These are phyloP conservation scores for Phialemonium atrogriseum DNA, from an alignment of 2,329 filamentous ascomycete species.

Conservation along the genomic window DNA sequence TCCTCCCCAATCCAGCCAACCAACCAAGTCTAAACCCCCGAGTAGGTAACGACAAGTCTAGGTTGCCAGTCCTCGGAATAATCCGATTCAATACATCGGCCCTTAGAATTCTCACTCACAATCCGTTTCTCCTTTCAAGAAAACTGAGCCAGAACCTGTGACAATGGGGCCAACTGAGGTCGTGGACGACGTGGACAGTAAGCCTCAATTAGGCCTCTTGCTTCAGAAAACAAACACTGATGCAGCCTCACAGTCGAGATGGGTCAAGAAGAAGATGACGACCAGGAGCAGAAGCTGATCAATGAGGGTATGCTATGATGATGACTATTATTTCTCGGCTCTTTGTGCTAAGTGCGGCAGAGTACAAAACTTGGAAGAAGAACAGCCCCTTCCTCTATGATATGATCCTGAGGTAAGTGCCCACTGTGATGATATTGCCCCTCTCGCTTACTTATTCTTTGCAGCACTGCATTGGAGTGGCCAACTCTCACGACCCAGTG, in stretches of 20 bases:
- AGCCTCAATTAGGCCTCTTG: too few relatives aligned
- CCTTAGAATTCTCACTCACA: too few relatives aligned
- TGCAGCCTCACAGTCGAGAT: constrained; percentile 36
- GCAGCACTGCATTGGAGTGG: constrained; percentile 86
- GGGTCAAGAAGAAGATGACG: constrained; percentile 61
- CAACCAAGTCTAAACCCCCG: too few relatives aligned
- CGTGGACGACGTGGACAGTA: too few relatives aligned
- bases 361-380: constrained; percentile 99
- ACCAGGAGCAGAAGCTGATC: constrained; percentile 76
- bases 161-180: too few relatives aligned
- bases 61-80: too few relatives aligned
- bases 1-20: too few relatives aligned
- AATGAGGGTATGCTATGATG: constrained; percentile 63
- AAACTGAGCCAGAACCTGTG: too few relatives aligned
- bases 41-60: too few relatives aligned
- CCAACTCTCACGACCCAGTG: constrained; percentile 95
- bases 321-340: background rate
- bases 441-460: constrained; percentile 10
- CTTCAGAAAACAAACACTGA: too few relatives aligned
- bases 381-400: constrained; percentile 98
- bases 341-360: constrained; percentile 31
- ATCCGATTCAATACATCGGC: too few relatives aligned
- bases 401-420: constrained; percentile 71
- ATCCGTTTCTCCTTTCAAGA: too few relatives aligned
- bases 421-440: constrained; percentile 5